Percentiles rank a stretch among this genome's conserved stretches.
Conservation (phyloP, 352 stramenopile genomes). For the Globisporangium radiosum region DNA sequence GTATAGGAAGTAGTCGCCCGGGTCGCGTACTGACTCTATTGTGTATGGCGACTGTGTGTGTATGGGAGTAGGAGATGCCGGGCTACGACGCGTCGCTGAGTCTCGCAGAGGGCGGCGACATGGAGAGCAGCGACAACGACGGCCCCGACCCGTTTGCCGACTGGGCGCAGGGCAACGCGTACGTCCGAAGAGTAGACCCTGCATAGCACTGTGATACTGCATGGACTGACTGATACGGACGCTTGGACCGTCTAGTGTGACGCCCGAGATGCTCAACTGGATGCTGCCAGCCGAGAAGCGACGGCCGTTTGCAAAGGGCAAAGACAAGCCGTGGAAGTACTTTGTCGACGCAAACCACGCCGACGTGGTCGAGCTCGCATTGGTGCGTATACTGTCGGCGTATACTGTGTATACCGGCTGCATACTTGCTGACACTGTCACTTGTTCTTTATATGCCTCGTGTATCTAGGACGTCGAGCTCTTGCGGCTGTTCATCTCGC, state of each 20-base stretch:
- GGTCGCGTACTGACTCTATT: background rate
- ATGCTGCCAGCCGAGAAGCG: conserved; percentile 64
- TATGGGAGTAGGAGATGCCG: conserved; percentile 43
- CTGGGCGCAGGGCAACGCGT: conserved; percentile 54
- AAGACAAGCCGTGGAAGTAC: conserved; percentile 75
- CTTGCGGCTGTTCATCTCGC: conserved; percentile 77
- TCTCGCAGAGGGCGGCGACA: conserved; percentile 41
- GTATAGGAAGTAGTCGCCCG: too few species aligned
- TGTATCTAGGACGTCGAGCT: conserved; percentile 55
- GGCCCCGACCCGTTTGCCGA: conserved; percentile 34
- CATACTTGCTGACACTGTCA: background rate
- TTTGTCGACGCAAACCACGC: conserved; percentile 66
- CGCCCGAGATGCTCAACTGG: conserved; percentile 81
- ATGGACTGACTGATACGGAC: background rate
- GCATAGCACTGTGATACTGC: too few species aligned
- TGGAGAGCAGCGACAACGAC: conserved; percentile 22
- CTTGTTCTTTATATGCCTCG: background rate
- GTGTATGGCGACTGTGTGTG: background rate
- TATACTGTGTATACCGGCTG: background rate
- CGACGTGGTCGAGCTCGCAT: conserved; percentile 67
- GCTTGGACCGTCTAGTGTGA: conserved; percentile 14
- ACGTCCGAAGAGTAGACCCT: conserved; percentile 11
- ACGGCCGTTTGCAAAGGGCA: conserved; percentile 44
- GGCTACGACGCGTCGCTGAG: conserved; percentile 56
- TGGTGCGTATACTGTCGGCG: conserved; percentile 21